Base-by-base conservation (phyloP, 2,329 filamentous ascomycete species). In the Nectriaceae sp. region DNA sequence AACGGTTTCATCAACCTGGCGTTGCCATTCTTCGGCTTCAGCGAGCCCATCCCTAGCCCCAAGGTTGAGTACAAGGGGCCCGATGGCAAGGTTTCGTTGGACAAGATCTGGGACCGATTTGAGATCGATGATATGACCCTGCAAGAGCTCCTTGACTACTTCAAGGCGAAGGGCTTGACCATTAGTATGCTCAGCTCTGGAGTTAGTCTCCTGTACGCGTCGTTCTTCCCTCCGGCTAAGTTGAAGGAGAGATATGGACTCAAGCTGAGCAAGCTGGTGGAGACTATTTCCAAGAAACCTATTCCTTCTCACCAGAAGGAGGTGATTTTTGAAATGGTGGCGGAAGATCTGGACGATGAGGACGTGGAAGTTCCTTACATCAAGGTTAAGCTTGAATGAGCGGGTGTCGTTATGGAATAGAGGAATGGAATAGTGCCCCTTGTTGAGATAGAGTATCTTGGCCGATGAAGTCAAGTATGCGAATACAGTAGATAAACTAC, bases 101-200 rank as follows among this genome's bases (percentile, higher is more conserved):
- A 99, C 77, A 95, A 95, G 78, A 87, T 99, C 46, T 99, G 94
- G 94, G 94, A 97, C 71, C 88, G 94, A 33, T 97, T 97, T 63
- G 92, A 97, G 75, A 79, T 96, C 29, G 80, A 88, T 15, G 84
- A 99, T 66, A 83, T 97, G 42, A 93, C 91, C 2, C 77, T 99
- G 42, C 79, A 83, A 65, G 85, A 97, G 67, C 89, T 99, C 63
- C 71, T 97, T 21, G 84, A 89, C 47, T 75, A 89, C 63, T 97
- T 99, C 67, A 82, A 89, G 66, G 80, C 84, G 63, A 85, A 87
- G 66, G 94, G 94, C 2, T 76, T 99, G 46, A 84, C 76, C 18
- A 86, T 97, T 46, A 89, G 85, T 51, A 97, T 97, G 93, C 79
- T 99, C 64, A 96, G 90, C 77, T 96, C 91, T n/a, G 94, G 93